Conservation (phyloP, 768 basidiomycete species). For the Lentinula raphanica region DNA sequence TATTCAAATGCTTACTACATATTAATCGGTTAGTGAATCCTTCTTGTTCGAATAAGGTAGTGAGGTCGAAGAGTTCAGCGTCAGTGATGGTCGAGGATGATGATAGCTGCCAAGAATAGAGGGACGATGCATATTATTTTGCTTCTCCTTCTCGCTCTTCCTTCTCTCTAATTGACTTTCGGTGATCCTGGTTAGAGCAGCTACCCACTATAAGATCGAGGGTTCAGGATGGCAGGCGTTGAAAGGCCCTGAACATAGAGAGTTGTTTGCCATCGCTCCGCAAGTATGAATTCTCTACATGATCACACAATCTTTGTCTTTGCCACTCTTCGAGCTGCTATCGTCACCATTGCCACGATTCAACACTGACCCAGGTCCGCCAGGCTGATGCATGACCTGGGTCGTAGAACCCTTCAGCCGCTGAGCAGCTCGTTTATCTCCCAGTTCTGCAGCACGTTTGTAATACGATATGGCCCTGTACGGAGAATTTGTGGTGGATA, state of each 20-base stretch:
- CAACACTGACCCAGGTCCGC: slow-evolving; percentile 57
- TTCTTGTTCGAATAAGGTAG: background rate
- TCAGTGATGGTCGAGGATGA: background rate
- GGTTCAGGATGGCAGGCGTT: background rate
- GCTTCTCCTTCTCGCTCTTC: too few species aligned
- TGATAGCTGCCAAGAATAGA: too few species aligned
- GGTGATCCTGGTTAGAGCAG: too few species aligned
- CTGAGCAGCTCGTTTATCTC: slow-evolving; percentile 90
- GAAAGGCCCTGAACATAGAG: background rate
- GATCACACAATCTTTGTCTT: slow-evolving; percentile 70
- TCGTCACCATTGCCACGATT: slow-evolving; percentile 47
- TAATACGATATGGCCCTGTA: slow-evolving; percentile 73
- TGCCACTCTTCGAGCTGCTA: slow-evolving; percentile 36
- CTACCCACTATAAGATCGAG: too few species aligned
- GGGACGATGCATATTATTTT: too few species aligned
- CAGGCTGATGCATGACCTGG: slow-evolving; percentile 50
- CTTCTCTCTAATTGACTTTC: too few species aligned
- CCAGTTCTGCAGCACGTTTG: slow-evolving; percentile 84
- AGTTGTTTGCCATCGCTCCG: too few species aligned
- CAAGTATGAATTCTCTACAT: slow-evolving; percentile 51
- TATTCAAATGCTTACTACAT: background rate
- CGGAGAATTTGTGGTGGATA: background rate
- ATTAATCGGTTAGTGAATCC: background rate
- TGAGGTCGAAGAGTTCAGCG: background rate
- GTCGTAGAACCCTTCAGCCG: slow-evolving; percentile 60